phyloP scores from a whole-genome alignment of 2,329 filamentous ascomycete genomes.

The Pestalotiopsis sp. region DNA sequence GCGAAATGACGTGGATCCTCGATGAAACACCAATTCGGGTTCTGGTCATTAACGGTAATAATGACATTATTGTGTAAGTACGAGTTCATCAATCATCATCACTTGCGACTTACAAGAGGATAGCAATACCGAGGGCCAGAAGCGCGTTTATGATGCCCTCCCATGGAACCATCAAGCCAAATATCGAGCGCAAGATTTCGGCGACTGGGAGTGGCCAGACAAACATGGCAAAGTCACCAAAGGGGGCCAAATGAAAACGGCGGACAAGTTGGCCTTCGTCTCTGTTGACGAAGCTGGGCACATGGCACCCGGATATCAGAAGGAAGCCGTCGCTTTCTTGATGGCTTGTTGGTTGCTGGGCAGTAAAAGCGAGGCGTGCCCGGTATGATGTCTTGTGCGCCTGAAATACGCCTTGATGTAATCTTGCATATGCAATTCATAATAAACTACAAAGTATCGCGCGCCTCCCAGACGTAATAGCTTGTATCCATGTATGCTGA shows the following conservation, averaged over 20 bases:
- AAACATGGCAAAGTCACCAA: neutral
- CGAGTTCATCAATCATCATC: neutral
- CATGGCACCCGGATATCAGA: constrained; percentile 15
- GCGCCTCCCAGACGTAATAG: neutral
- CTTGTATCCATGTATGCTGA: neutral
- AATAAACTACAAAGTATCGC: neutral
- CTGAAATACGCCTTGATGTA: too few species aligned
- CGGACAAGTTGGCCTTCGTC: constrained; percentile 12
- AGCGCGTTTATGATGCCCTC: constrained; percentile 15
- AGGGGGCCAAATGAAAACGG: constrained; percentile 15
- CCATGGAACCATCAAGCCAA: constrained; percentile 15
- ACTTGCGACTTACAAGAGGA: neutral
- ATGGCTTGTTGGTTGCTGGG: constrained; percentile 15
- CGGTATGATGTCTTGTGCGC: neutral
- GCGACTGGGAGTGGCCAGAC: constrained; percentile 15
- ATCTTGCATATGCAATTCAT: neutral
- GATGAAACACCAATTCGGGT: constrained; percentile 9
- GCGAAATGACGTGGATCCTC: constrained; percentile 14
- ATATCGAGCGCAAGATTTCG: constrained; percentile 14
- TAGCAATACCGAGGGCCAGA: constrained; percentile 17
- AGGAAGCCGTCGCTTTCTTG: constrained; percentile 13
- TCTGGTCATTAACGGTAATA: constrained; percentile 14
- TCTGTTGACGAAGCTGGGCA: constrained; percentile 15
- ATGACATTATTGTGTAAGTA: constrained; percentile 16
- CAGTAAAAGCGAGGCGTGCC: constrained; percentile 6